Evolutionary conservation across 805 yeast species (phyloP), one percentile per base, ranked within the genome.

Genomic region (Schizosaccharomyces lindneri): DNA sequence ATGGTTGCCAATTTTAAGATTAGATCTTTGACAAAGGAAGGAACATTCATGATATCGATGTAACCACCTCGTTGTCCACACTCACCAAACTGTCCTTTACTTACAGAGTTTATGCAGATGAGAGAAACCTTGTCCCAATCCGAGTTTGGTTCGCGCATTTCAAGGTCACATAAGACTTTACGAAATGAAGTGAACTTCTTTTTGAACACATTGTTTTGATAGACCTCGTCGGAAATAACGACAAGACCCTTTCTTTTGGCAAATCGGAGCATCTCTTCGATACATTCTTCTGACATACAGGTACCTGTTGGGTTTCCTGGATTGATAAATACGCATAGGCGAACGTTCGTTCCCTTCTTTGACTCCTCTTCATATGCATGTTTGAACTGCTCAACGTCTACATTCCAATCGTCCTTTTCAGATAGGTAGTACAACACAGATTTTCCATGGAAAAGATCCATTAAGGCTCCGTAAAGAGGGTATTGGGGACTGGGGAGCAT

Each of bases 41-140:
- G 74, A 73, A 93, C 85, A 0, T 96, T 96, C 11, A 83, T 79
- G 6, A 89, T 74, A 73, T 93, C 99, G 93, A 93, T 85, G 76
- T 89, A 93, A 5, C 99, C 99, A 68, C 97, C 99, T 74, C 99
- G 82, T 75, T 93, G 98, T 64, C 99, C 99, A 78, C 99, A 93
- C 74, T 93, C 99, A 65, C 98, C 99, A 65, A 87, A 79, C 67
- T 88, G 87, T 71, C 99, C 99, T 73, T 93, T 93, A 13, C 97
- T 90, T 55, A 95, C 87, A n/a, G 97, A 88, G 72, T 93, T 97
- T 66, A 93, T 75, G 1, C 97, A 89, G 2, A 94, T 97, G 63
- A 93, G 77, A 70, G 87, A 95, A 48, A 93, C 90, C 64, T 81
- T 75, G 60, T 78, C 78, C 71, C 81, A 90, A 32, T 61, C 62